A percentile compares a stretch with the other conserved stretches of the same genome.
Conservation (phyloP, 495 filamentous ascomycete species). For the Amorphotheca resinae region DNA sequence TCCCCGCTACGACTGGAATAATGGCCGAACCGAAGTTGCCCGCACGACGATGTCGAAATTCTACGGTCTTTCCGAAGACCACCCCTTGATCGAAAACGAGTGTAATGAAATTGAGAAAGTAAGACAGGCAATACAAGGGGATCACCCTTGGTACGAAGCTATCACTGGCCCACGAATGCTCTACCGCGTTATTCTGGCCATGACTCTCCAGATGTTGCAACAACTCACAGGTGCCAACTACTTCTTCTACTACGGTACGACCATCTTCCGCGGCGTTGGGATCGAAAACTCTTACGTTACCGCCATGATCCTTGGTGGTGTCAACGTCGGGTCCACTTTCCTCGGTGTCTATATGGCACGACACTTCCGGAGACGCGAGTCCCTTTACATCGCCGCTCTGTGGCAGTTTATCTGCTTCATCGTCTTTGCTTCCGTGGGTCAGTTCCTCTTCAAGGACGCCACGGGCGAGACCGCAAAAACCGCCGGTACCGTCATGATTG, state of each 20-base stretch:
- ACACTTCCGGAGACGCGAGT: constrained; percentile 53
- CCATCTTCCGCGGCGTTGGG: constrained; percentile 51
- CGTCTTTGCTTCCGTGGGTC: constrained; percentile 56
- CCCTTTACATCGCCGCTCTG: constrained; percentile 50
- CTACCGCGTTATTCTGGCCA: constrained; percentile 57
- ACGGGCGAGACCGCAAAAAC: constrained; percentile 32
- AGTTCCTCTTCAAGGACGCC: constrained; percentile 37
- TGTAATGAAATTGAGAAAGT: constrained; percentile 58
- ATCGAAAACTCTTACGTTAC: constrained; percentile 52
- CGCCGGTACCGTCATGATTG: constrained; percentile 61
- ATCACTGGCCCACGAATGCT: constrained; percentile 62
- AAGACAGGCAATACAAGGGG: constrained; percentile 43
- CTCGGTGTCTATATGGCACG: constrained; percentile 57
- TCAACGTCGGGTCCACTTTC: constrained; percentile 58
- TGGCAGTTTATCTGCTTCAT: constrained; percentile 62
- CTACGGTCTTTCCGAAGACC: constrained; percentile 54
- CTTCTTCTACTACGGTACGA: constrained; percentile 42
- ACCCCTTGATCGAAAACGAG: constrained; percentile 56
- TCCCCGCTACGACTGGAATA: constrained; percentile 54
- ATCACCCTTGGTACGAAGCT: constrained; percentile 47
- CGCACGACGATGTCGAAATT: constrained; percentile 57
- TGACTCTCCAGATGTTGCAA: constrained; percentile 59
- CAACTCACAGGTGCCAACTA: constrained; percentile 49
- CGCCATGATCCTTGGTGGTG: constrained; percentile 53
- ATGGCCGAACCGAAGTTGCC: constrained; percentile 50